Percentiles rank a stretch among this genome's conserved stretches.
Evolutionary conservation across 371 early-diverging fungal genomes (phyloP).

Genomic region (Saksenaea vasiformis): DNA sequence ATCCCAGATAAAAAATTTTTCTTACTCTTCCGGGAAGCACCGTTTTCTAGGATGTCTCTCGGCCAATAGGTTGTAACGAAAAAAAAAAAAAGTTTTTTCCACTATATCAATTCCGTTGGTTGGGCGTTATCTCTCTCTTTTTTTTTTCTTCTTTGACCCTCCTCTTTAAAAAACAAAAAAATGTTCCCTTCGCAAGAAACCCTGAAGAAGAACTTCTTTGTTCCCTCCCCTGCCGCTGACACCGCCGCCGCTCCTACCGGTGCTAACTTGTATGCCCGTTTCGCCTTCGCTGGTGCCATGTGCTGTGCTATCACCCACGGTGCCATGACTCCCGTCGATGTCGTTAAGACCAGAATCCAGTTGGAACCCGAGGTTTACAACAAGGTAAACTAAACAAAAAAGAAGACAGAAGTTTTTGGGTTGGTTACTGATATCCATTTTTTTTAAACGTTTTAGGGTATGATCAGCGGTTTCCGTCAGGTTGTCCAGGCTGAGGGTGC

Average conservation of each 20-base stretch:
- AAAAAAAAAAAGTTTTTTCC: neutral
- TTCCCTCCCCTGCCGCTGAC: slow-evolving; percentile 50
- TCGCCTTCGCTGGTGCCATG: slow-evolving; percentile 74
- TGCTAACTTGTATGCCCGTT: slow-evolving; percentile 66
- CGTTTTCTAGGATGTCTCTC: neutral
- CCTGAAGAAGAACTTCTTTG: slow-evolving; percentile 47
- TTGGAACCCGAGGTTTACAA: slow-evolving; percentile 66
- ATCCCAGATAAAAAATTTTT: neutral
- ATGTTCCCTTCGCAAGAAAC: slow-evolving; percentile 50
- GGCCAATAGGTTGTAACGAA: neutral
- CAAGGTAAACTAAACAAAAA: slow-evolving; percentile 44
- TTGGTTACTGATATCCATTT: neutral
- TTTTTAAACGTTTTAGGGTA: slow-evolving; percentile 32
- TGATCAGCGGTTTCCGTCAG: slow-evolving; percentile 62
- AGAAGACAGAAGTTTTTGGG: too few relatives aligned
- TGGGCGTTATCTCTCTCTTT: neutral
- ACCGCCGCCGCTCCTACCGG: slow-evolving; percentile 61
- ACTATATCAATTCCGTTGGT: neutral
- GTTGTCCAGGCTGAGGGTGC: slow-evolving; percentile 67
- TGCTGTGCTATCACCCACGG: slow-evolving; percentile 73
- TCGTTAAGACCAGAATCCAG: slow-evolving; percentile 71
- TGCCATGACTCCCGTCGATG: slow-evolving; percentile 63
- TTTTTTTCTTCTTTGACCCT: neutral
- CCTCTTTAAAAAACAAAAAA: neutral
- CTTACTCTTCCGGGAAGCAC: neutral